Conservation (phyloP, 2,329 filamentous ascomycete species). For the Diaporthe citri region DNA sequence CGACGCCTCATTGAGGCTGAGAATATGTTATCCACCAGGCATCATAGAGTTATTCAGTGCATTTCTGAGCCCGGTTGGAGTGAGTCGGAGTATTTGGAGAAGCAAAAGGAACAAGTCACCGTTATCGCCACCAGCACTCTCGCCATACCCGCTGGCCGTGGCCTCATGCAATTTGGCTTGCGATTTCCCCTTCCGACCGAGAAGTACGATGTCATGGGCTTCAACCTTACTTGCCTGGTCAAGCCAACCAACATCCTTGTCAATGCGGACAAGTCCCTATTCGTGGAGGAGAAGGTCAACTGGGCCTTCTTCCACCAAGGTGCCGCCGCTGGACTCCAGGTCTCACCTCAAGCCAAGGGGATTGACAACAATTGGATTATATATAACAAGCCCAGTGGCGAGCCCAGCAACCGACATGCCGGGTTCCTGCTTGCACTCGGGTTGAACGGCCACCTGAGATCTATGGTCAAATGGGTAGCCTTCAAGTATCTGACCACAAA, state of each 20-base stretch:
- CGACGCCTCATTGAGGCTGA: slow-evolving; percentile 89
- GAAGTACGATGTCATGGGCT: slow-evolving; percentile 89
- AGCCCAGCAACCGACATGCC: slow-evolving; percentile 95
- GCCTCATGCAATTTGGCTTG: slow-evolving; percentile 88
- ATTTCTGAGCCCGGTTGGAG: slow-evolving; percentile 81
- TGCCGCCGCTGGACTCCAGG: slow-evolving; percentile 90
- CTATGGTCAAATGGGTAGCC: slow-evolving; percentile 95
- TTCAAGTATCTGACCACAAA: slow-evolving; percentile 99
- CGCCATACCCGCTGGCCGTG: slow-evolving; percentile 88
- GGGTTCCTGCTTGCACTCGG: slow-evolving; percentile 92
- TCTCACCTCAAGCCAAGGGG: slow-evolving; percentile 88
- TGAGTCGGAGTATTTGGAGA: slow-evolving; percentile 89
- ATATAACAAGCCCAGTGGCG: slow-evolving; percentile 90
- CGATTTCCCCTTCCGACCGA: slow-evolving; percentile 92
- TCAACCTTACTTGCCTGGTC: slow-evolving; percentile 92
- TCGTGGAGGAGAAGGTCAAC: slow-evolving; percentile 95
- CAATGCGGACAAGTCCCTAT: slow-evolving; percentile 87
- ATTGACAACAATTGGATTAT: slow-evolving; percentile 99
- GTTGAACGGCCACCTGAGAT: slow-evolving; percentile 93
- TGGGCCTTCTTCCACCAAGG: slow-evolving; percentile 99
- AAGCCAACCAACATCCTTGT: slow-evolving; percentile 93
- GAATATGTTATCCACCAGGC: slow-evolving; percentile 86
- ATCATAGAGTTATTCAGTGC: slow-evolving; percentile 82
- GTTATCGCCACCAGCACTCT: slow-evolving; percentile 88
- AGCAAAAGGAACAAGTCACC: slow-evolving; percentile 90